phyloP scores from a whole-genome alignment of 2,329 filamentous ascomycete species.

The Aspergillus oerlinghausenensis region DNA sequence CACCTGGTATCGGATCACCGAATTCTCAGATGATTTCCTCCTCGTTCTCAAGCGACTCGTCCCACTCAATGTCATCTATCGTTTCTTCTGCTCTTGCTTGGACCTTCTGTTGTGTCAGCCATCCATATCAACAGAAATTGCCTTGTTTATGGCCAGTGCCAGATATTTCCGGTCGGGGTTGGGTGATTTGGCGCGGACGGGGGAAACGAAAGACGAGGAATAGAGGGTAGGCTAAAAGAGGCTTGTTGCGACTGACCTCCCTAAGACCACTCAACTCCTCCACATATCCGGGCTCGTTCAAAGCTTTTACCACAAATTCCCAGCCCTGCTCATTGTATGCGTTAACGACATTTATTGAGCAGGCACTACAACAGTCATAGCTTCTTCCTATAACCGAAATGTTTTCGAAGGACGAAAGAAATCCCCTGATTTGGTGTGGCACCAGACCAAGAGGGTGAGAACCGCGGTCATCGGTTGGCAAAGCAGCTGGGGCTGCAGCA shows the following conservation, averaged over 20 bases:
- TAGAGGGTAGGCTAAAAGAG: neutral
- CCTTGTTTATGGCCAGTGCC: neutral
- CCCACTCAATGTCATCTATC: conserved; percentile 42
- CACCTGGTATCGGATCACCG: neutral
- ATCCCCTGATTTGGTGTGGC: conserved; percentile 61
- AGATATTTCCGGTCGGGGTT: neutral
- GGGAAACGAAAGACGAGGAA: neutral
- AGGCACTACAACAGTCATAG: conserved; percentile 61
- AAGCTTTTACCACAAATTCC: conserved; percentile 56
- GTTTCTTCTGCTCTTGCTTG: conserved; percentile 44
- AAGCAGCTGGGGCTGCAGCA: conserved; percentile 35
- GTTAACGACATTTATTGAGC: conserved; percentile 51
- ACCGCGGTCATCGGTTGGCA: conserved; percentile 28
- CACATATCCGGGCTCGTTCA: conserved; percentile 59
- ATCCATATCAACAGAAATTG: neutral
- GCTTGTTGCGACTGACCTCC: conserved; percentile 38
- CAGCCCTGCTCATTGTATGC: conserved; percentile 54
- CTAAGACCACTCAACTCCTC: conserved; percentile 59
- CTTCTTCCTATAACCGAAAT: conserved; percentile 53
- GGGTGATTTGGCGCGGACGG: neutral
- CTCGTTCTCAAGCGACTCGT: conserved; percentile 38
- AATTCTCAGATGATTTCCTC: conserved; percentile 20
- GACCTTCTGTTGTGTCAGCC: conserved; percentile 32
- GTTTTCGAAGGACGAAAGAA: conserved; percentile 57
- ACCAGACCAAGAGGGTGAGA: conserved; percentile 49